Evolutionary conservation across 257 asterid species (phyloP).

Genomic region (Nicotiana benthamiana): DNA sequence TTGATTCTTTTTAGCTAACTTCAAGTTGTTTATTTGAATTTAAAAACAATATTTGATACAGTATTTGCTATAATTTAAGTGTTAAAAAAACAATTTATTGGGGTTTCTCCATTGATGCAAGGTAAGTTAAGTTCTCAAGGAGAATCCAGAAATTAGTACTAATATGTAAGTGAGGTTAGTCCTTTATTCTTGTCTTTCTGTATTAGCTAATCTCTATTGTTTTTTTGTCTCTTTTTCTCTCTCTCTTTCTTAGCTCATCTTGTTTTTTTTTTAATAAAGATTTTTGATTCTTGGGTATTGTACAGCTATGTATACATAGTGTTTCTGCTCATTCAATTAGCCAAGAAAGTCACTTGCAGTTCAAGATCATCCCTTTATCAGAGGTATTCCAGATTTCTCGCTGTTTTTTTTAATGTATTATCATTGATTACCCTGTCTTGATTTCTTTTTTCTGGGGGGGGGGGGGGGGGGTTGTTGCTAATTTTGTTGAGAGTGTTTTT

Average conservation of each 20-base stretch:
- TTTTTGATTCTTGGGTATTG: not conserved
- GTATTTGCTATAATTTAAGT: not conserved
- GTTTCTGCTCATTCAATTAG: conserved; percentile 10
- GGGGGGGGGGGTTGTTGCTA: not conserved
- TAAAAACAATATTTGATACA: conserved; percentile 14
- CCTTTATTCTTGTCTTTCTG: conserved; percentile 7
- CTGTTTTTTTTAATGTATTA: not conserved
- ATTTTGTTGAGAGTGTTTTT: not conserved
- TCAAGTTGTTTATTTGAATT: not conserved
- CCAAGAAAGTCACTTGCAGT: not conserved
- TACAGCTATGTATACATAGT: not conserved
- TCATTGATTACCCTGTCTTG: not conserved
- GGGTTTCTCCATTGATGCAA: conserved; percentile 2
- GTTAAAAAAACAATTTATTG: not conserved
- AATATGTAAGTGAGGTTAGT: not conserved
- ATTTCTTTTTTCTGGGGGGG: not conserved
- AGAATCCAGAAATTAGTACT: not conserved
- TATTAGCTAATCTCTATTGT: conserved; percentile 3
- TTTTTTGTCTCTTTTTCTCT: not conserved
- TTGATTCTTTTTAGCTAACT: conserved; percentile 14
- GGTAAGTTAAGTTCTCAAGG: not conserved
- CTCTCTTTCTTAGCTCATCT: conserved; percentile 7
- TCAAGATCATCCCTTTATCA: conserved; percentile 12
- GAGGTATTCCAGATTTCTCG: conserved; percentile 3
- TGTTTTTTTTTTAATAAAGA: not conserved